phyloP scores from a whole-genome alignment of 2,329 filamentous ascomycete species.

The Elsinoe fawcettii region DNA sequence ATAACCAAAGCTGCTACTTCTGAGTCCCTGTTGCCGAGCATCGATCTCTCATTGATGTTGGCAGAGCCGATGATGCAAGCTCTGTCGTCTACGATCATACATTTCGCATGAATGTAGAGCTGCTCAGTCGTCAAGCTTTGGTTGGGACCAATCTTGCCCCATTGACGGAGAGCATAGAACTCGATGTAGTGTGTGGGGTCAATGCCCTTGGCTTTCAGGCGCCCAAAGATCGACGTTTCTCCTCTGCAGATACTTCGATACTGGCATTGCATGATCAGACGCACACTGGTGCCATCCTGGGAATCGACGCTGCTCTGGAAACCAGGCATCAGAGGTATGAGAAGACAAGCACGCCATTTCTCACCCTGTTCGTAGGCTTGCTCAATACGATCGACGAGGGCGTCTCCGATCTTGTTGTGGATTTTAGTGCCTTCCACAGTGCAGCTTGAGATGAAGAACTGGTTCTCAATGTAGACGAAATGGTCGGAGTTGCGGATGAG shows the following conservation, averaged over 20 bases:
- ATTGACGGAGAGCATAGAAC: conserved; percentile 86
- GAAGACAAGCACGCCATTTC: conserved; percentile 79
- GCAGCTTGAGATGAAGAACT: conserved; percentile 94
- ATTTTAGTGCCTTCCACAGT: conserved; percentile 82
- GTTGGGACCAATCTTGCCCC: conserved; percentile 80
- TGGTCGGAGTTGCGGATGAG: conserved; percentile 93
- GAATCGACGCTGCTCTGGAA: conserved; percentile 96
- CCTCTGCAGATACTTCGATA: conserved; percentile 93
- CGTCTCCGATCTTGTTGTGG: conserved; percentile 88
- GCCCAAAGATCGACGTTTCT: conserved; percentile 83
- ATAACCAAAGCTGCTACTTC: conserved; percentile 85
- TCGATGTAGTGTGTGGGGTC: conserved; percentile 92
- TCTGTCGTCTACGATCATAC: conserved; percentile 90
- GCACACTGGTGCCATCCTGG: conserved; percentile 87
- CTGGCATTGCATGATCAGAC: conserved; percentile 94
- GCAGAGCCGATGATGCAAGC: conserved; percentile 91
- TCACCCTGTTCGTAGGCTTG: conserved; percentile 76
- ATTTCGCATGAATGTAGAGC: conserved; percentile 95
- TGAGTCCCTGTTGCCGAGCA: conserved; percentile 86
- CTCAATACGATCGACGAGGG: conserved; percentile 83
- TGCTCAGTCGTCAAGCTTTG: conserved; percentile 87
- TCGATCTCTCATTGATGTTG: conserved; percentile 96
- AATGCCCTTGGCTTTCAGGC: conserved; percentile 69
- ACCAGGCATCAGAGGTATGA: conserved; percentile 95
- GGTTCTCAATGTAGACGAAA: conserved; percentile 97